Percentiles rank a stretch among this genome's conserved stretches.
Evolutionary conservation across 768 basidiomycete species (phyloP).

Genomic region (Crucibulum laeve): DNA sequence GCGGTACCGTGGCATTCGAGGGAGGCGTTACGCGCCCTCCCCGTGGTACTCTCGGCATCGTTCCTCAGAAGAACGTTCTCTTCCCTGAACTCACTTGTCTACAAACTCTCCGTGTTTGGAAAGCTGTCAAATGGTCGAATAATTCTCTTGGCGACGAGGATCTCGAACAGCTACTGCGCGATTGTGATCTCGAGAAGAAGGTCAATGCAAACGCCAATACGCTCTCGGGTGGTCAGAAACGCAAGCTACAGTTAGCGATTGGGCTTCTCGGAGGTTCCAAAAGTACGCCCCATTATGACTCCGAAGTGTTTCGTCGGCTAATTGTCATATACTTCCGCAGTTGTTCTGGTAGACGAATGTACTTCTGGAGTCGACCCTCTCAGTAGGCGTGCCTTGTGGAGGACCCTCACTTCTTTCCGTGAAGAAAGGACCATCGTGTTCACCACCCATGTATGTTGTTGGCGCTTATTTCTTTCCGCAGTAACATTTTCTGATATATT

Average conservation of each 20-base stretch:
- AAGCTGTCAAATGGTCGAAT: constrained; percentile 61
- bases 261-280: constrained; percentile 74
- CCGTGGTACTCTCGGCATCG: constrained; percentile 68
- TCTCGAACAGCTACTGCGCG: constrained; percentile 56
- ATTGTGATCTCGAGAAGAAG: constrained; percentile 73
- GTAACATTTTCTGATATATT: constrained; percentile 33
- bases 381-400: constrained; percentile 75
- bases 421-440: constrained; percentile 67
- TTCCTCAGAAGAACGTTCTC: constrained; percentile 81
- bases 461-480: not conserved
- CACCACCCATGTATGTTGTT: constrained; percentile 64
- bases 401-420: constrained; percentile 62
- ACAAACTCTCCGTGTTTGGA: constrained; percentile 72
- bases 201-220: constrained; percentile 61
- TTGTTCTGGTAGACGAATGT: constrained; percentile 61
- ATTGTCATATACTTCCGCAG: constrained; percentile 17
- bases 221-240: constrained; percentile 76
- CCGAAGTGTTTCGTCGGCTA: constrained; percentile 1
- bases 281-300: constrained; percentile 37
- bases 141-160: constrained; percentile 46
- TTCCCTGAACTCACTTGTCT: constrained; percentile 73
- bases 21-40: constrained; percentile 50
- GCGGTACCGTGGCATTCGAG: constrained; percentile 54
- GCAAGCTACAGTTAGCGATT: constrained; percentile 81
- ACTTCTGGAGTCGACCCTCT: constrained; percentile 83